Base-by-base conservation (phyloP, 441 rosid species). In the Daphne laureola region DNA sequence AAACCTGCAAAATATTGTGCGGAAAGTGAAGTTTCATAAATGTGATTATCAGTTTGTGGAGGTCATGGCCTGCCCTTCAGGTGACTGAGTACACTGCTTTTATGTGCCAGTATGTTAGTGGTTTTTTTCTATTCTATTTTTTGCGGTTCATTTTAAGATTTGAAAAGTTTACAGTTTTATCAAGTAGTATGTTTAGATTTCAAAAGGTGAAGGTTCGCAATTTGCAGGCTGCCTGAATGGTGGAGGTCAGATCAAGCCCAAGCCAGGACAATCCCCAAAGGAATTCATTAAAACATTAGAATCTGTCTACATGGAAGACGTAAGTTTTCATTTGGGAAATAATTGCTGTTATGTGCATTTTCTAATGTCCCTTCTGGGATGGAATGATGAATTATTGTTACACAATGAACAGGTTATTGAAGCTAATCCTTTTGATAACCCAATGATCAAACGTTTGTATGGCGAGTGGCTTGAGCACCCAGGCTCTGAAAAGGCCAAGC, bases 41-140 rank as follows among this genome's bases (percentile, higher is more conserved):
- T 87, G 97, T 56, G 97, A 90, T 60, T 89, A 85, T 72, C 90
- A 93, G 26, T 93, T 74, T 59, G 95, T 93, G 67, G 97, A 93
- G 83, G 82, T 93, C 65, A 93, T 90, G 98, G 98, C 97, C 12
- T 93, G 97, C 55, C 98, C 98, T 66, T 70, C 98, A 77, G 98
- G 97, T 89, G 35, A 38, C 3, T n/a, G 42, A 50, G 42, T 35
- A 7, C 14, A 44, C 42, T 8, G 17, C 25, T 8, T 13, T 58
- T 46, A 43, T 13, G 27, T 42, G 18, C 11, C 38, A 2, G 16
- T 18, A 4, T 52, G 8, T 55, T 21, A 21, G 2, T 21, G 2
- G 2, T 44, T 27, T 58, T 16, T 44, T 50, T 35, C 6, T 12
- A 50, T 51, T 17, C 15, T 12, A 16, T 59, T 51, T 18, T 17